Percentiles rank a stretch among this genome's conserved stretches.
Conservation (phyloP, 495 filamentous ascomycete species). For the Aspergillus cavernicola region DNA sequence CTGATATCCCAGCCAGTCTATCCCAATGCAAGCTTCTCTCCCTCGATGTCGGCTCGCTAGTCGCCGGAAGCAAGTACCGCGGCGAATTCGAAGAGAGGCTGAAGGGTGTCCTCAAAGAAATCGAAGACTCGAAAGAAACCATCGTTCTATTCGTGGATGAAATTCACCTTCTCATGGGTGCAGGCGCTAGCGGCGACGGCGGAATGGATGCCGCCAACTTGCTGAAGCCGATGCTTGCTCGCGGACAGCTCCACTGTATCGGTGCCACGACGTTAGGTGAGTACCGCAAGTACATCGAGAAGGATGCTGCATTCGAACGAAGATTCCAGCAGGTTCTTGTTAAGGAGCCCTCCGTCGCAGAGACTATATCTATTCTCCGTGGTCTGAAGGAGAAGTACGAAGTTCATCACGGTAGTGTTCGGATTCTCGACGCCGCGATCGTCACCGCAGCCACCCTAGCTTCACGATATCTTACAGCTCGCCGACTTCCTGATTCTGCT, state of each 20-base stretch:
- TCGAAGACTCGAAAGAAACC: slow-evolving; percentile 92
- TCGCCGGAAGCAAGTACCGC: slow-evolving; percentile 95
- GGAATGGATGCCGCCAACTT: slow-evolving; percentile 99
- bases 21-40: slow-evolving; percentile 90
- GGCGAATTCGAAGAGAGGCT: slow-evolving; percentile 98
- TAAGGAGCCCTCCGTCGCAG: slow-evolving; percentile 81
- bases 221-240: slow-evolving; percentile 93
- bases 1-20: slow-evolving; percentile 93
- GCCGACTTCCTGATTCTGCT: slow-evolving; percentile 91
- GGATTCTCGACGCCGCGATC: slow-evolving; percentile 87
- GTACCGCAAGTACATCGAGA: slow-evolving; percentile 99
- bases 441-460: slow-evolving; percentile 87
- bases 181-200: slow-evolving; percentile 86
- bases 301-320: slow-evolving; percentile 95
- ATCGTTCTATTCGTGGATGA: slow-evolving; percentile 98
- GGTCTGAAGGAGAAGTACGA: slow-evolving; percentile 97
- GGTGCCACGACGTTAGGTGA: slow-evolving; percentile 92
- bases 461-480: slow-evolving; percentile 82
- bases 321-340: slow-evolving; percentile 97
- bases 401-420: slow-evolving; percentile 89
- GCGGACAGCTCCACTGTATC: slow-evolving; percentile 95
- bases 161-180: slow-evolving; percentile 97
- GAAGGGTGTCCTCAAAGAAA: slow-evolving; percentile 98
- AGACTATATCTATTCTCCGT: slow-evolving; percentile 95
- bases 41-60: slow-evolving; percentile 88